Evolutionary conservation across 768 basidiomycete genomes (phyloP), one percentile per base, ranked within the genome.

Genomic region (Pisolithus albus): DNA sequence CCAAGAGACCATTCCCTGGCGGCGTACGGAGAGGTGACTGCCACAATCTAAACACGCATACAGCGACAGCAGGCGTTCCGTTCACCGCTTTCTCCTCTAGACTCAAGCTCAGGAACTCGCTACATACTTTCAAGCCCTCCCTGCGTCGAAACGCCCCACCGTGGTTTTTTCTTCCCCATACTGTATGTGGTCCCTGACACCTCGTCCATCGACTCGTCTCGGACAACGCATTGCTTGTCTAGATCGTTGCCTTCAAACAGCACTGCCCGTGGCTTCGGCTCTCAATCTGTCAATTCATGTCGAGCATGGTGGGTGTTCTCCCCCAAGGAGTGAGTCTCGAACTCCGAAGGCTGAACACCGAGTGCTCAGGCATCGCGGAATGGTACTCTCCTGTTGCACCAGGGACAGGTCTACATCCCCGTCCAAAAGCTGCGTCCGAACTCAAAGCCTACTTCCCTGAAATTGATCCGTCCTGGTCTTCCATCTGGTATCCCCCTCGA

Each of bases 161-260:
- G 83, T 79, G 5, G 86, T 92, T 51, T 85, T 89, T 65, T 89
- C 87, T 10, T 92, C 89, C 9, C 89, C 89, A 7, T 91, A 86
- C 62, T 92, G 89, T 89, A 51, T 65, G 70, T 61, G 3, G 26
- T 44, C 37, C 37, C 28, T n/a, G 47, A 43, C 7, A 37, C 41
- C 4, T 19, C 49, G 34, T 32, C 18, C 15, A 30, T 28, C 21
- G 30, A 19, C 44, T 32, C 4, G 34, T 43, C 39, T 36, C n/a
- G 49, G 45, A 9, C 37, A 43, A 5, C 24, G 50, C 30, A 26
- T 19, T 11, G 30, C 37, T 23, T 26, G 10, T 42, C 34, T 57
- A 91, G 88, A 92, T 69, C 86, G 91, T n/a, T 92, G 91, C 64
- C 71, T 92, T 21, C 90, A 93, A 63, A 93, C 91, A 0, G 70